Base-by-base conservation (phyloP, 495 filamentous ascomycete species). In the Thermochaetoides thermophila region DNA sequence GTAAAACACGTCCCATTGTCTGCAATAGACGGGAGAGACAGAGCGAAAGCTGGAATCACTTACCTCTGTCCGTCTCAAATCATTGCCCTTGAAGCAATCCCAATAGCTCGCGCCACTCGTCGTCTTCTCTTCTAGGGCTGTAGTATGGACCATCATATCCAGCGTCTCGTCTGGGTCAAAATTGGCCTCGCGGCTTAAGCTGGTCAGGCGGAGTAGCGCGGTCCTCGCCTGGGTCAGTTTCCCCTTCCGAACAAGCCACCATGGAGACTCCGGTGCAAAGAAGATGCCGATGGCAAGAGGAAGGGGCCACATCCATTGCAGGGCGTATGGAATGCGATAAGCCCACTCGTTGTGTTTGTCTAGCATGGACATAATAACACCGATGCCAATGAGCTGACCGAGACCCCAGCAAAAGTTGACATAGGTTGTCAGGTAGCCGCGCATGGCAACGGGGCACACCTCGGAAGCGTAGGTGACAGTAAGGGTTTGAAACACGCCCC, bases 291-390 rank as follows among this genome's bases (percentile, higher is more conserved):
- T 61, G 34, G 79, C 69, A 5, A 89, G 62, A 3, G 81, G 81
- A 4, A 78, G 46, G 0, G 81, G 80, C 78, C 80, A 89, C 68
- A 89, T 78, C 81, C 82, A 89, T 55, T 89, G 82, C 6, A 84
- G 49, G 3, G 72, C 73, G 40, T 81, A 84, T 10, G 73, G 73
- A 21, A 70, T 64, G 17, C 73, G 55, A 63, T 74, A 78, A 1
- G 69, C 60, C 66, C 64, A 69, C 49, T 68, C 50, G 33, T 74
- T 71, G 2, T 56, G 28, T 8, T 71, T 59, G 28, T 59, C 52
- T 29, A 76, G 45, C 66, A 81, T 73, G 17, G 61, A 59, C 53
- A 69, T 74, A 43, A 87, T 74, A 32, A 84, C 79, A 12, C 77
- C 79, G 30, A 78, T 68, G 6, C 71, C 77, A 44, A 87, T 81